Percentiles rank a stretch among this genome's conserved stretches.
Conservation (phyloP, 192 early-diverging fungal species). For the Spizellomyces sp. region DNA sequence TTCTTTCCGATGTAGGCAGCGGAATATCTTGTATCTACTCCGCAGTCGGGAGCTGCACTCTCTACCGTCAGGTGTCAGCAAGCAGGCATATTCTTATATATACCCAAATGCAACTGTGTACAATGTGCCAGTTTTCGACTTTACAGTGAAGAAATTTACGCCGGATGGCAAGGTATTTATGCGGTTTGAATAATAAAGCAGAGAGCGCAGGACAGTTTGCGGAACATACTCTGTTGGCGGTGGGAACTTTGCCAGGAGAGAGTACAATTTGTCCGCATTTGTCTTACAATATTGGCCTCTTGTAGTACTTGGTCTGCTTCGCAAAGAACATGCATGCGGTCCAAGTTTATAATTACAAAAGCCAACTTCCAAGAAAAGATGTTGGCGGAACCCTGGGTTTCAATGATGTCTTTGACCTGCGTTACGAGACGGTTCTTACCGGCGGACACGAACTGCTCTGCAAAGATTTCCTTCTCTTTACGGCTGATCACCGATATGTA, state of each 20-base stretch:
- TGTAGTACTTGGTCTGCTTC: constrained; percentile 49
- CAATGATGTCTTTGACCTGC: constrained; percentile 35
- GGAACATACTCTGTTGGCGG: neutral
- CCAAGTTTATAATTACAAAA: constrained; percentile 34
- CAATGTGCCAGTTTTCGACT: constrained; percentile 32
- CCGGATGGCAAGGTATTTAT: constrained; percentile 50
- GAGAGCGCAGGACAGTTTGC: too few species aligned
- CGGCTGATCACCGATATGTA: constrained; percentile 55
- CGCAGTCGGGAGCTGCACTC: neutral
- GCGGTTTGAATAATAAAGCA: too few species aligned
- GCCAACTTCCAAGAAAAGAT: constrained; percentile 1
- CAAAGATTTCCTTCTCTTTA: constrained; percentile 69
- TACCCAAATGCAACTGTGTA: constrained; percentile 51
- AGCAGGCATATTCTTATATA: constrained; percentile 9
- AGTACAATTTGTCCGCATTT: neutral
- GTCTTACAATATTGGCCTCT: neutral
- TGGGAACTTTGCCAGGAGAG: neutral
- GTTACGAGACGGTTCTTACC: constrained; percentile 44
- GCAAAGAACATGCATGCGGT: constrained; percentile 42
- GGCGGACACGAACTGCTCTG: constrained; percentile 49
- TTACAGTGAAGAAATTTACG: constrained; percentile 46
- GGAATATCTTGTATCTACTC: neutral
- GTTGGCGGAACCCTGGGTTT: constrained; percentile 24
- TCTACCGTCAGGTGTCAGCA: too few species aligned
- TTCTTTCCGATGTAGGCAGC: too few species aligned